Evolutionary conservation across 1,139 yeast species (phyloP).

Genomic region (Geotrichum australiense): DNA sequence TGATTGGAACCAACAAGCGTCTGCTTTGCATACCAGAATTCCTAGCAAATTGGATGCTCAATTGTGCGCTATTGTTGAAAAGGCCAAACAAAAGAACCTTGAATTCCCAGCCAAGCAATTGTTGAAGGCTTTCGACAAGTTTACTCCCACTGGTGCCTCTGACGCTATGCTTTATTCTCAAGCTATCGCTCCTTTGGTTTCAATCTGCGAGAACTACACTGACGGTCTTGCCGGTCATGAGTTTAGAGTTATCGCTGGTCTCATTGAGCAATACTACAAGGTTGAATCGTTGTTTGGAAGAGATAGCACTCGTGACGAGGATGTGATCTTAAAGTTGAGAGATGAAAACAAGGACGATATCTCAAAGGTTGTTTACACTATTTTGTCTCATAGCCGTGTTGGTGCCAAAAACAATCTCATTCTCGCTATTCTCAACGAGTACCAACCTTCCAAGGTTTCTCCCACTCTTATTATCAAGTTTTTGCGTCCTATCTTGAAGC

Average conservation of each 20-base stretch:
- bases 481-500: constrained; percentile 64
- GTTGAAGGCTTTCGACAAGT: constrained; percentile 53
- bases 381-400: constrained; percentile 86
- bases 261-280: constrained; percentile 64
- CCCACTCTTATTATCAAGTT: constrained; percentile 58
- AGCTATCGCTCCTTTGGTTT: constrained; percentile 64
- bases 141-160: constrained; percentile 43
- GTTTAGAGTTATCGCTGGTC: constrained; percentile 59
- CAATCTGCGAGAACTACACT: constrained; percentile 61
- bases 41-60: constrained; percentile 69
- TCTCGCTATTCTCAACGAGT: constrained; percentile 73
- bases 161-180: constrained; percentile 41
- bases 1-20: constrained; percentile 79
- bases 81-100: constrained; percentile 52
- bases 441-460: constrained; percentile 52
- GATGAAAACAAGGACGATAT: constrained; percentile 79
- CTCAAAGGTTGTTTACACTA: constrained; percentile 60
- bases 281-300: constrained; percentile 77
- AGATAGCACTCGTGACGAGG: constrained; percentile 66
- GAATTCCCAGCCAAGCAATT: constrained; percentile 92
- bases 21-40: constrained; percentile 88
- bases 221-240: constrained; percentile 82
- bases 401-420: constrained; percentile 88
- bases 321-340: constrained; percentile 71
- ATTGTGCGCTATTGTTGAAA: constrained; percentile 55